Conservation (phyloP, 163 green algal genomes). For the Scenedesmus sp. region DNA sequence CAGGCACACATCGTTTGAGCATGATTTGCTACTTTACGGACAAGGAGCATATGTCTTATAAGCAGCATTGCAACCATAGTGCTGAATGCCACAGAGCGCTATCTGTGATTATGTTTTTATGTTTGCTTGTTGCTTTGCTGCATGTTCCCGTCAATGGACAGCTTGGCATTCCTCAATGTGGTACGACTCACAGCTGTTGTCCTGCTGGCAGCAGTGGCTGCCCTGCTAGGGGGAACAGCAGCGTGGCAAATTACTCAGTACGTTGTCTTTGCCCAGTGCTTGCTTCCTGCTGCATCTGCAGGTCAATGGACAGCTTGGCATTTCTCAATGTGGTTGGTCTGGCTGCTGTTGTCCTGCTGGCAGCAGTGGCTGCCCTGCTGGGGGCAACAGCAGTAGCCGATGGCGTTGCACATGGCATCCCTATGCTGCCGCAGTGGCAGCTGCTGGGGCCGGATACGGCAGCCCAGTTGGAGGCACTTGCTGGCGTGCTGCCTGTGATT, state of each 20-base stretch:
- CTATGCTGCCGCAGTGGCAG: neutral
- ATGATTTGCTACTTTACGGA: too few relatives aligned
- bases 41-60: neutral
- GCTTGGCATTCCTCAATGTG: too few relatives aligned
- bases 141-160: too few relatives aligned
- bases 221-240: neutral
- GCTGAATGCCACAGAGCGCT: too few relatives aligned
- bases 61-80: too few relatives aligned
- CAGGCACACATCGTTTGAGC: too few relatives aligned
- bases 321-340: constrained; percentile 1
- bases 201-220: too few relatives aligned
- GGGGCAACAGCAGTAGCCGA: neutral
- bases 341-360: neutral
- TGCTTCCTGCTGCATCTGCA: neutral
- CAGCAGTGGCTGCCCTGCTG: neutral
- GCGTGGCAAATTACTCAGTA: neutral
- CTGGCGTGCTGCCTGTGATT: neutral
- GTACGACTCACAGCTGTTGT: too few relatives aligned
- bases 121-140: too few relatives aligned
- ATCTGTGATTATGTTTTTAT: too few relatives aligned
- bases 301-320: constrained; percentile 12
- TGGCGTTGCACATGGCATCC: neutral
- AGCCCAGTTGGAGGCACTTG: neutral
- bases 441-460: neutral
- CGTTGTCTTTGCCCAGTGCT: too few relatives aligned